Base-by-base conservation (phyloP, 1,139 yeast species). In the Geotrichum siamense region DNA sequence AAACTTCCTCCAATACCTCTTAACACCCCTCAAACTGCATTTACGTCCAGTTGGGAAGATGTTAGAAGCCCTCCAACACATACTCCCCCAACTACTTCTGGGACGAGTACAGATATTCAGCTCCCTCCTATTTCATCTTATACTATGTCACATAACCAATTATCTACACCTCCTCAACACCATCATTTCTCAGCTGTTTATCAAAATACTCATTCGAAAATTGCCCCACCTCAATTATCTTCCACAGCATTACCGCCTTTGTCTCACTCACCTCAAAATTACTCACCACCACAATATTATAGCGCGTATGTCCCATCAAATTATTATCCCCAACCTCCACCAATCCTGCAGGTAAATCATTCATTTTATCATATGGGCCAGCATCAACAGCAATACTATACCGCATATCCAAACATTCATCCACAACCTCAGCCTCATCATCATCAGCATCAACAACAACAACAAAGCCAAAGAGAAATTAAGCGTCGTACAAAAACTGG, bases 401-500 rank as follows among this genome's bases (percentile, higher is more conserved):
- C 34, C n/a, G 34, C 34, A 30, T 30, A 30, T 16, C 34, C 34
- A 5, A 19, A 5, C 8, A 4, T 30, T 15, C n/a, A 17, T n/a
- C 34, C 15, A 21, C 34, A 30, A 4, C 21, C n/a, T 5, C 19
- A 4, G 6, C 34, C n/a, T n/a, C n/a, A 17, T n/a, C 34, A 30
- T 19, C 34, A 30, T 8, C 21, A 13, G 6, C 19, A 4, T 17
- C 34, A 30, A 5, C 16, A 30, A 5, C 34, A 30, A 9, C 34
- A 30, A 30, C 34, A n/a, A 16, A 21, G 34, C 8, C 43, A 43
- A 3, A 38, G 50, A 13, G 61, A 58, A 43, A 59, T 63, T 44
- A 63, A 63, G 44, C 51, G 67, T n/a, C 68, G 78, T 55, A 81
- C 89, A 2, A 71, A 82, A 59, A 79, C 89, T 0, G 91, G 91